A percentile compares a stretch with the other conserved stretches of the same genome.
These are phyloP conservation scores for Canavalia ensiformis DNA, from an alignment of 306 rosid species.

Conservation along the genomic window DNA sequence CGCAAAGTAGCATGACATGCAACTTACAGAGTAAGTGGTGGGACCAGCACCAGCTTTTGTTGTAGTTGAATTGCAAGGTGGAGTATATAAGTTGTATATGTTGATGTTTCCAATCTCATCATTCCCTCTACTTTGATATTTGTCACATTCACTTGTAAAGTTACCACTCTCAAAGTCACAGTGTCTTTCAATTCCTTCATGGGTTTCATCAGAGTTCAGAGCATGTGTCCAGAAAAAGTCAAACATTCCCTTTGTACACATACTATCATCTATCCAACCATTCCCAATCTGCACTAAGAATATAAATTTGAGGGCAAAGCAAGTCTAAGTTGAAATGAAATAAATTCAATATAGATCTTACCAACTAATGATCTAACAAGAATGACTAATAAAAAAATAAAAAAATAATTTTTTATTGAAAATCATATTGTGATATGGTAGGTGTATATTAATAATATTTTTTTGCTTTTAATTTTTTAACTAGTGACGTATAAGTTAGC, in stretches of 20 bases:
- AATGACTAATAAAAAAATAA: no score
- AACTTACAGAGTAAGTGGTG: slow-evolving; percentile 52
- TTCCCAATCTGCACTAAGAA: slow-evolving; percentile 65
- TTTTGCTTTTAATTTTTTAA: no score
- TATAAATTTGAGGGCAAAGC: not conserved
- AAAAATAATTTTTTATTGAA: no score
- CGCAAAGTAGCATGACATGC: not conserved
- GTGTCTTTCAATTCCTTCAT: slow-evolving; percentile 51
- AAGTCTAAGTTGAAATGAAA: not conserved
- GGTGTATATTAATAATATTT: no score
- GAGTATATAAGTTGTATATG: slow-evolving; percentile 63
- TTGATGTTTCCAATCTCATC: slow-evolving; percentile 48
- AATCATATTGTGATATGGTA: no score
- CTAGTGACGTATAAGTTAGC: no score
- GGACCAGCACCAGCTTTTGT: slow-evolving; percentile 24
- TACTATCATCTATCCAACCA: slow-evolving; percentile 67
- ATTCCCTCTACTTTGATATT: not conserved
- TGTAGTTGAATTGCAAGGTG: slow-evolving; percentile 49
- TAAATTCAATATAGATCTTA: not conserved
- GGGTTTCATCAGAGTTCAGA: slow-evolving; percentile 65
- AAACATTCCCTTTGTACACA: slow-evolving; percentile 50
- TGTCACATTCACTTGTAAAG: slow-evolving; percentile 41
- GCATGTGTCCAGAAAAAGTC: slow-evolving; percentile 67
- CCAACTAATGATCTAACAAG: no score
- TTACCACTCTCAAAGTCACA: slow-evolving; percentile 52